A percentile compares a stretch with the other conserved stretches of the same genome.
phyloP scores from a whole-genome alignment of 768 basidiomycete species.

The Boletus huronensis region DNA sequence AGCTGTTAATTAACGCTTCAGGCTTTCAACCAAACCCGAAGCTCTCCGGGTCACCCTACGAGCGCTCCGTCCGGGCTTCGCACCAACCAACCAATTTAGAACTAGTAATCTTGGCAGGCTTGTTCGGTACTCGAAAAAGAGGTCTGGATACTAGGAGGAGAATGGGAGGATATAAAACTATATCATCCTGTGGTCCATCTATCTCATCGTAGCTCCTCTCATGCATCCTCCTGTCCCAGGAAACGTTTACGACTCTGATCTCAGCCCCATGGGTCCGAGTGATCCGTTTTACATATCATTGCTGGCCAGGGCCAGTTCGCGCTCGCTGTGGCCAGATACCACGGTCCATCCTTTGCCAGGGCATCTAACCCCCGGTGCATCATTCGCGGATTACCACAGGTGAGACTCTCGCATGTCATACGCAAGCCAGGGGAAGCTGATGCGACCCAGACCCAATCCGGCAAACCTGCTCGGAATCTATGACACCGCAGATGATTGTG shows the following conservation, averaged over 20 bases:
- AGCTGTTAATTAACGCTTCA: neutral
- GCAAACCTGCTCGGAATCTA: neutral
- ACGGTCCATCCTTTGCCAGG: neutral
- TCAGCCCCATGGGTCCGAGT: neutral
- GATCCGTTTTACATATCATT: neutral
- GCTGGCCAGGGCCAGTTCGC: neutral
- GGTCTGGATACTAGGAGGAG: too few relatives aligned
- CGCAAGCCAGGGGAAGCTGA: neutral
- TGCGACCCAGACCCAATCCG: neutral
- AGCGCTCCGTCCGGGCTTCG: too few relatives aligned
- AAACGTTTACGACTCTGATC: neutral
- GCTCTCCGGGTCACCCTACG: neutral
- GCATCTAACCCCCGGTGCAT: neutral
- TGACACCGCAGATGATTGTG: neutral
- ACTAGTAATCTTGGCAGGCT: neutral
- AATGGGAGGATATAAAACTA: neutral
- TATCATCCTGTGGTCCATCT: too few relatives aligned
- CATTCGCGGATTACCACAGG: neutral
- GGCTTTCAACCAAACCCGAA: neutral
- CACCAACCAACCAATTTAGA: neutral
- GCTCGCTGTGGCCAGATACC: neutral
- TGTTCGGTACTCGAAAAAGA: accelerated
- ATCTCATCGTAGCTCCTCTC: neutral
- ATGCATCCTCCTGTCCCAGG: neutral
- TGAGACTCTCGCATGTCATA: neutral